phyloP scores from a whole-genome alignment of 139 green algal genomes.

The Microglena sp. region DNA sequence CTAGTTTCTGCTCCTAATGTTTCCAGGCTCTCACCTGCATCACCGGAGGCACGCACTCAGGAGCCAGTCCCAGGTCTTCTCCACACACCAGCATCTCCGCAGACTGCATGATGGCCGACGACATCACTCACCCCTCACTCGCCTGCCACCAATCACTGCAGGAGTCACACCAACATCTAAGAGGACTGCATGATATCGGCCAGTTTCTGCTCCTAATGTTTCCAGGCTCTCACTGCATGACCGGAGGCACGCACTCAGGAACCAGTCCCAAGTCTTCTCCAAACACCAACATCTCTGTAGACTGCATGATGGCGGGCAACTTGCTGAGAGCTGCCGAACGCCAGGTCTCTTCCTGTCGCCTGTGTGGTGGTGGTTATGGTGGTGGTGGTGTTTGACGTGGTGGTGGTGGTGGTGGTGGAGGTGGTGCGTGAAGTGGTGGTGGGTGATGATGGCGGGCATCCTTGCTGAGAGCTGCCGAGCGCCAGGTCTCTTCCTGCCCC shows the following conservation, averaged over 20 bases:
- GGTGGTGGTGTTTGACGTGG: too few species aligned
- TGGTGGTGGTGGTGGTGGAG: too few species aligned
- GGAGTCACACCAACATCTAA: too few species aligned
- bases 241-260: constrained; percentile 77
- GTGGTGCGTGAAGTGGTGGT: too few species aligned
- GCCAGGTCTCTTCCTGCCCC: constrained; percentile 70
- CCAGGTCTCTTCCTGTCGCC: constrained; percentile 72
- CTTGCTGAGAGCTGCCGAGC: constrained; percentile 60
- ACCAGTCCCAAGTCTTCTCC: constrained; percentile 60
- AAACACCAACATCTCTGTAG: constrained; percentile 86
- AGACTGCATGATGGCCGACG: neutral
- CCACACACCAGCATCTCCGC: constrained; percentile 92
- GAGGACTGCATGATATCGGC: too few species aligned
- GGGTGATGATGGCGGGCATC: constrained; percentile 76
- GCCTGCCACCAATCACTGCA: too few species aligned
- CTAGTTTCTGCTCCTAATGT: too few species aligned
- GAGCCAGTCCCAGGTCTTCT: constrained; percentile 58
- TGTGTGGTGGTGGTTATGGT: too few species aligned
- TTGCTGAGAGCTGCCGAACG: constrained; percentile 59
- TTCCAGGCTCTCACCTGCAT: constrained; percentile 56
- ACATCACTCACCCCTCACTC: too few species aligned
- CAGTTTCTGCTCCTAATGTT: too few species aligned
- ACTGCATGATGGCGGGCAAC: constrained; percentile 65
- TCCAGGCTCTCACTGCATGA: too few species aligned
- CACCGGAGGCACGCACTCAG: constrained; percentile 78